Conservation (phyloP, 2,329 filamentous ascomycete species). For the Basipetospora sp. region DNA sequence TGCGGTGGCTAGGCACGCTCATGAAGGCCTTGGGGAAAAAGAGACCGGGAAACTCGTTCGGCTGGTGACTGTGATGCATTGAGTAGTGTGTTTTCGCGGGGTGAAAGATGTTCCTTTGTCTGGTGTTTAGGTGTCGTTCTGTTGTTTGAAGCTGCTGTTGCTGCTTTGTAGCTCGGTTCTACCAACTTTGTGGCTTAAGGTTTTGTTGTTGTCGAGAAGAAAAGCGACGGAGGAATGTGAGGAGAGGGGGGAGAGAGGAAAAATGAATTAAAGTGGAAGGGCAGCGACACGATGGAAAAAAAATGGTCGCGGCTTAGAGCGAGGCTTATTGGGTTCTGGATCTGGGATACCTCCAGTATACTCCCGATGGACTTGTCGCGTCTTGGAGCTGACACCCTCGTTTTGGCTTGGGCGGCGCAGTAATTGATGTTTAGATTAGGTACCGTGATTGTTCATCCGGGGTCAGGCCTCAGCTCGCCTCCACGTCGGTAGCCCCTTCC, state of each 20-base stretch:
- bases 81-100: conserved; percentile 1
- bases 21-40: conserved; percentile 5
- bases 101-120: neutral
- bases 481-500: too few relatives aligned
- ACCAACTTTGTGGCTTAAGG: too few relatives aligned
- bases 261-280: neutral
- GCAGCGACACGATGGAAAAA: neutral
- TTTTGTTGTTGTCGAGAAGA: neutral
- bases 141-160: neutral
- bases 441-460: too few relatives aligned
- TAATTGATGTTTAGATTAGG: too few relatives aligned
- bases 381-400: too few relatives aligned
- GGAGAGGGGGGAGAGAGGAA: neutral
- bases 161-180: neutral
- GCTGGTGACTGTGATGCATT: conserved; percentile 4
- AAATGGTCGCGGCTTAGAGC: neutral
- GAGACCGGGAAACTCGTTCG: neutral
- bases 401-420: too few relatives aligned
- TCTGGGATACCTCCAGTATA: too few relatives aligned
- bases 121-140: too few relatives aligned
- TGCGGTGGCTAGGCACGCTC: conserved; percentile 4
- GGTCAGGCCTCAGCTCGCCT: too few relatives aligned
- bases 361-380: too few relatives aligned
- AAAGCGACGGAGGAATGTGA: neutral
- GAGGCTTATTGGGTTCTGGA: too few relatives aligned